A percentile compares a stretch with the other conserved stretches of the same genome.
Conservation (phyloP, 2,329 filamentous ascomycete species). For the Aspergillus novoparasiticus region DNA sequence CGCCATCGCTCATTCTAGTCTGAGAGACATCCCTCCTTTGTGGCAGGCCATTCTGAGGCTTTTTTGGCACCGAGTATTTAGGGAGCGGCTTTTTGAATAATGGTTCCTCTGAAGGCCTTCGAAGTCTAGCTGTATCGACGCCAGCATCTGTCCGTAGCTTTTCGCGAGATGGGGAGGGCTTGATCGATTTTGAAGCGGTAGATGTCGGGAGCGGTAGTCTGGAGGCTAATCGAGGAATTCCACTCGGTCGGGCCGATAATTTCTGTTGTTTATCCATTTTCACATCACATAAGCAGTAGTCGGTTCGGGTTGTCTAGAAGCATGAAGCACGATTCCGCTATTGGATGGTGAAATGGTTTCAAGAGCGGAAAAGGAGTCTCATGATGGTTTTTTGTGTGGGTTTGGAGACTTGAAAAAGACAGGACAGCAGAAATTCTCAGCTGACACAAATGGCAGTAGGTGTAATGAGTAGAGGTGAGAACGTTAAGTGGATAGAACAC, state of each 20-base stretch:
- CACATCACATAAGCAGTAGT: slow-evolving; percentile 3
- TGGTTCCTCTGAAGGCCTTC: slow-evolving; percentile 42
- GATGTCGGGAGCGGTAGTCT: slow-evolving; percentile 55
- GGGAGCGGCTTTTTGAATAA: slow-evolving; percentile 39
- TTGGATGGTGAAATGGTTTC: neutral
- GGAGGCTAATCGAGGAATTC: slow-evolving; percentile 54
- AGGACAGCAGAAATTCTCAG: neutral
- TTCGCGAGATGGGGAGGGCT: slow-evolving; percentile 52
- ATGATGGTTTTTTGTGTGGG: slow-evolving; percentile 4
- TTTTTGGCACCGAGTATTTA: slow-evolving; percentile 28
- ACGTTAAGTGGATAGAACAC: neutral
- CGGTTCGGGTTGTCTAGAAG: neutral
- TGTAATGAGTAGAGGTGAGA: neutral
- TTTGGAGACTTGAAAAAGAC: neutral
- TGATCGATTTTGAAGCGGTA: slow-evolving; percentile 44
- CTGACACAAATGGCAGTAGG: neutral
- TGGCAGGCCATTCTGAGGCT: slow-evolving; percentile 19
- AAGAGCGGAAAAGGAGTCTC: slow-evolving; percentile 3
- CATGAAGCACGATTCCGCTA: neutral
- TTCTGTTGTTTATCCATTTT: slow-evolving; percentile 40
- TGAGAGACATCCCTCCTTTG: slow-evolving; percentile 25
- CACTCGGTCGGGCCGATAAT: slow-evolving; percentile 34
- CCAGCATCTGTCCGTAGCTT: slow-evolving; percentile 46
- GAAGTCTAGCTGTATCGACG: slow-evolving; percentile 38
- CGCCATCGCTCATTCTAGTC: slow-evolving; percentile 23